These are phyloP conservation scores for Paramecium primaurelia DNA, from an alignment of 73 alveolate species.

Conservation along the genomic window DNA sequence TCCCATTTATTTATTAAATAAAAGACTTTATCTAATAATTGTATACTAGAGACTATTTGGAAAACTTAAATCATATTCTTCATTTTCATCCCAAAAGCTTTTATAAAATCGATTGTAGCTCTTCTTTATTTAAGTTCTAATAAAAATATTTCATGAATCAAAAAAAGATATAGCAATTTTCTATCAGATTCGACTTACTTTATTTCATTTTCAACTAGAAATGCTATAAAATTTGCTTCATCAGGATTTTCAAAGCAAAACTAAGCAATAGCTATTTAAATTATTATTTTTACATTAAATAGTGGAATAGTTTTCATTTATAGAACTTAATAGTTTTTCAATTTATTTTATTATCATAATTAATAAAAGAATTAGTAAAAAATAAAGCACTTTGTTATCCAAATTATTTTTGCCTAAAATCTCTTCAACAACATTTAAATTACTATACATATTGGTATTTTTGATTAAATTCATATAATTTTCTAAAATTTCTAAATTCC, in stretches of 20 bases:
- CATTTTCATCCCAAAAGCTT: neutral
- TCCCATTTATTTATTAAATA: neutral
- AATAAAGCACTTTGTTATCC: neutral
- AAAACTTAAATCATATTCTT: neutral
- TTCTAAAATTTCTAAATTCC: neutral
- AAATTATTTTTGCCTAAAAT: neutral
- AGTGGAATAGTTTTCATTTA: neutral
- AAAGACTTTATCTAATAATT: neutral
- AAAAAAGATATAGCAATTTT: neutral
- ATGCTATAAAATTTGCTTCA: neutral
- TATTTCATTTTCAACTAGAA: neutral
- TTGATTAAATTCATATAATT: neutral
- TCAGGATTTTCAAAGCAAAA: neutral
- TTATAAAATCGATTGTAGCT: neutral
- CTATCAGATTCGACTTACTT: neutral
- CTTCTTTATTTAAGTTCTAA: neutral
- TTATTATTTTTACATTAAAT: neutral
- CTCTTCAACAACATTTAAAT: neutral
- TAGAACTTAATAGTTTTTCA: neutral
- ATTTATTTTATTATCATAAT: neutral
- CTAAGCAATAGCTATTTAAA: neutral
- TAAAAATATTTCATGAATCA: neutral
- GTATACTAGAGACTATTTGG: neutral
- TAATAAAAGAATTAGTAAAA: neutral
- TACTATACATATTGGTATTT: neutral